Conservation (phyloP, 768 basidiomycete genomes). For the Pilatotrama ljubarskyi region DNA sequence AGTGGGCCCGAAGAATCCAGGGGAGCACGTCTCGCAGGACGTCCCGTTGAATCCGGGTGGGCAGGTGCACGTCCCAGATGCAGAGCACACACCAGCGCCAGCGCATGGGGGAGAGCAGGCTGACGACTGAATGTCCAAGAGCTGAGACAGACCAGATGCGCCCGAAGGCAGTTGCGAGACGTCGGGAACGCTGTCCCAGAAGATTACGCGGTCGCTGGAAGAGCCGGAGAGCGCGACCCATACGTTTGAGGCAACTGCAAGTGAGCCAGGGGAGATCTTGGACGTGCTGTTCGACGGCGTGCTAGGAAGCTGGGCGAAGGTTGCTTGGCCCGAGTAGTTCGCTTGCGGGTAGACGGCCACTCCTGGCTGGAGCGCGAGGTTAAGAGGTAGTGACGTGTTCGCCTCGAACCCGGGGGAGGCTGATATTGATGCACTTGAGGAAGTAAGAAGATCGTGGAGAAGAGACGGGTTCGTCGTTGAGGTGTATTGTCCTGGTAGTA, state of each 20-base stretch:
- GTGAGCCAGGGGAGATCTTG: constrained; percentile 51
- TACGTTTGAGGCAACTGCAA: constrained; percentile 67
- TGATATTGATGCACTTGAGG: constrained; percentile 58
- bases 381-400: constrained; percentile 61
- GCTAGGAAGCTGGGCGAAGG: constrained; percentile 59
- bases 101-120: constrained; percentile 78
- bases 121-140: constrained; percentile 72
- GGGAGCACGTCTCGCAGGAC: constrained; percentile 75
- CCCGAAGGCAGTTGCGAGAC: constrained; percentile 62
- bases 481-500: constrained; percentile 79
- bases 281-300: constrained; percentile 32
- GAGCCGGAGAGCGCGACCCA: constrained; percentile 68
- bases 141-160: constrained; percentile 45
- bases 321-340: constrained; percentile 64
- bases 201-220: constrained; percentile 55
- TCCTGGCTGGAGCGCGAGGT: constrained; percentile 65
- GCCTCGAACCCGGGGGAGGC: constrained; percentile 68
- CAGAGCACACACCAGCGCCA: constrained; percentile 67
- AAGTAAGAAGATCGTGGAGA: constrained; percentile 66
- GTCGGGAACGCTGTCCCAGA: constrained; percentile 84
- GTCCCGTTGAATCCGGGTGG: constrained; percentile 72
- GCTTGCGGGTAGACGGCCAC: constrained; percentile 62
- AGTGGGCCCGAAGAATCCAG: constrained; percentile 72
- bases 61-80: constrained; percentile 72
- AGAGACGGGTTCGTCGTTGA: constrained; percentile 70